Percentiles rank a stretch among this genome's conserved stretches.
phyloP scores from a whole-genome alignment of 1,139 yeast species.

The Sugiyamaella xylanicola region DNA sequence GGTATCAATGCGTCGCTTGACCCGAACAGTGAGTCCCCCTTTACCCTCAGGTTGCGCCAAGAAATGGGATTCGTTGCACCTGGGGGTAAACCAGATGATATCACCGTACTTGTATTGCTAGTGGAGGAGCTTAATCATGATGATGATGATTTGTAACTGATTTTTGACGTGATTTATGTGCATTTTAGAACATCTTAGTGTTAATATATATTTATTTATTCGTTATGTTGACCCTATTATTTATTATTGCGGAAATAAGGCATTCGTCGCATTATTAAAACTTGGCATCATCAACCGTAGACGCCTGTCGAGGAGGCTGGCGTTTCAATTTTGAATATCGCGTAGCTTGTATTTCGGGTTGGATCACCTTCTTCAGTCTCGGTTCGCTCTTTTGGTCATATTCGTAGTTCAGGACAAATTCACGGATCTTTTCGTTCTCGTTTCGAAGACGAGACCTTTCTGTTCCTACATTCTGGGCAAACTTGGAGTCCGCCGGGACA shows the following conservation, averaged over 20 bases:
- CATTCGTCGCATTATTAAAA: neutral
- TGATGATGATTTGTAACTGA: constrained; percentile 1
- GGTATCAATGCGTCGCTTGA: constrained; percentile 75
- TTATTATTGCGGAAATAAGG: neutral
- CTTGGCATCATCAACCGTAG: constrained; percentile 14
- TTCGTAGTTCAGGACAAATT: constrained; percentile 36
- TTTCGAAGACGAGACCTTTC: constrained; percentile 31
- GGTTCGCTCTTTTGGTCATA: constrained; percentile 18
- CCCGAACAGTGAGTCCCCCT: constrained; percentile 76
- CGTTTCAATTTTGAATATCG: constrained; percentile 21
- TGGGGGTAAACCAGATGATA: constrained; percentile 97
- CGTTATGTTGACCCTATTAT: neutral
- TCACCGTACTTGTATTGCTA: constrained; percentile 71
- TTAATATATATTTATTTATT: neutral
- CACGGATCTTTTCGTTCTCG: constrained; percentile 35
- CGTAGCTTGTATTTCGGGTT: constrained; percentile 28
- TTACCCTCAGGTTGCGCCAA: constrained; percentile 72
- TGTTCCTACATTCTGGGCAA: constrained; percentile 33
- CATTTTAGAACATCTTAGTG: neutral
- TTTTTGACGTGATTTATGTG: neutral
- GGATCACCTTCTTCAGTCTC: constrained; percentile 22
- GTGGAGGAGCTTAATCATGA: constrained; percentile 26
- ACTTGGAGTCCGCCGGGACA: constrained; percentile 36
- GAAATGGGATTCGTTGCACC: constrained; percentile 63
- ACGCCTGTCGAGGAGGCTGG: neutral